A percentile compares a stretch with the other conserved stretches of the same genome.
Evolutionary conservation across 2,329 filamentous ascomycete genomes (phyloP).

Genomic region (Aspergillus pseudotamarii): DNA sequence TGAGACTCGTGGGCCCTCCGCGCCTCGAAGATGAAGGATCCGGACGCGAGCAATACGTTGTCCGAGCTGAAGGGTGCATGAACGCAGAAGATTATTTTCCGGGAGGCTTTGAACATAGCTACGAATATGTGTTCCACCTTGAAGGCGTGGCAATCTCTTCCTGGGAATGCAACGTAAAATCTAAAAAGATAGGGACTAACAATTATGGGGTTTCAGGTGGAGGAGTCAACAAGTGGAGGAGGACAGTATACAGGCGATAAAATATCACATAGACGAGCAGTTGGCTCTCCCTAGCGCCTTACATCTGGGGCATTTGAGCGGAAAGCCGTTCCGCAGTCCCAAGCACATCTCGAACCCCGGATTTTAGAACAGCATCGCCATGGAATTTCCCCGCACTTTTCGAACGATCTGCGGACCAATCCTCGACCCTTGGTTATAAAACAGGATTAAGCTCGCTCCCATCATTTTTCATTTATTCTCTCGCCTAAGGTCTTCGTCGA

Average conservation of each 20-base stretch:
- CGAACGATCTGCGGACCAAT: not conserved
- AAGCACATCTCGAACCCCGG: not conserved
- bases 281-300: not conserved
- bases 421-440: not conserved
- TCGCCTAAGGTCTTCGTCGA: not conserved
- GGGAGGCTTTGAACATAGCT: not conserved
- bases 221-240: not conserved
- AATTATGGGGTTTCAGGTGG: not conserved
- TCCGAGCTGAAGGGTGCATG: slow-evolving; percentile 12
- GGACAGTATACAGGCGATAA: not conserved
- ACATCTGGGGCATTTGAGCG: not conserved
- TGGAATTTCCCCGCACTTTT: not conserved
- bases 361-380: not conserved
- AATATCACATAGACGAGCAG: too few relatives aligned
- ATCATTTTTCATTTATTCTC: too few relatives aligned
- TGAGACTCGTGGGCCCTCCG: slow-evolving; percentile 10
- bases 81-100: not conserved
- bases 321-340: not conserved
- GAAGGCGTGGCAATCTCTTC: slow-evolving; percentile 29
- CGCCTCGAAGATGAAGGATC: not conserved
- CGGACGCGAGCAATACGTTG: slow-evolving; percentile 15
- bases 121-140: slow-evolving; percentile 30
- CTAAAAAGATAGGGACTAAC: not conserved
- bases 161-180: slow-evolving; percentile 23
- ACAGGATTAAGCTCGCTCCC: not conserved